phyloP scores from a whole-genome alignment of 495 filamentous ascomycete species.

The Massariosphaeria phaeospora region DNA sequence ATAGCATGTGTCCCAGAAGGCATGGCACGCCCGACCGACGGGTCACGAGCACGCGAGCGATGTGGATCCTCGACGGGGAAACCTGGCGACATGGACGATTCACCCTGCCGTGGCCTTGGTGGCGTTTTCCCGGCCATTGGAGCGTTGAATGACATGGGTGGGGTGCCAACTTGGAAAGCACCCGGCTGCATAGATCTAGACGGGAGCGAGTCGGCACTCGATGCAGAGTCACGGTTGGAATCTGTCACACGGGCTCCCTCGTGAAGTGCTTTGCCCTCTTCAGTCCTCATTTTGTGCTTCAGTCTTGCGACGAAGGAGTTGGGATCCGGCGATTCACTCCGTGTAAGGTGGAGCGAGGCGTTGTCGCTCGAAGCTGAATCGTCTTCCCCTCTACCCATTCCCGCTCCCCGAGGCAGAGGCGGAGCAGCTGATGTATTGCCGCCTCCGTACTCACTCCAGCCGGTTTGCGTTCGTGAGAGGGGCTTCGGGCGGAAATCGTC shows the following conservation, averaged over 20 bases:
- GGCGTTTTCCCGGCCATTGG: slow-evolving; percentile 12
- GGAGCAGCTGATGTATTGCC: background rate
- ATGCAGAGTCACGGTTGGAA: slow-evolving; percentile 16
- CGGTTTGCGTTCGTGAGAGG: slow-evolving; percentile 22
- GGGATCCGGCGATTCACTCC: slow-evolving; percentile 24
- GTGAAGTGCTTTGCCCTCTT: slow-evolving; percentile 66
- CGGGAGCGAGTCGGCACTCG: slow-evolving; percentile 18
- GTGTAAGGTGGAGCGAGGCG: slow-evolving; percentile 15
- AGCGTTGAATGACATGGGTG: background rate
- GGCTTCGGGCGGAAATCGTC: slow-evolving; percentile 30
- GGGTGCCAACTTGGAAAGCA: slow-evolving; percentile 14
- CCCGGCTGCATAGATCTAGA: no score
- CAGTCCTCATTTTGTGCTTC: slow-evolving; percentile 66
- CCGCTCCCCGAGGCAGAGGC: slow-evolving; percentile 4
- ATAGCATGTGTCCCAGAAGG: slow-evolving; percentile 15
- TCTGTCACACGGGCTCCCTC: slow-evolving; percentile 2
- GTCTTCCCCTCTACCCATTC: slow-evolving; percentile 12
- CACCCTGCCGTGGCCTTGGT: slow-evolving; percentile 5
- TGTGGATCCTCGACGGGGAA: slow-evolving; percentile 10
- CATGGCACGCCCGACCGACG: slow-evolving; percentile 15
- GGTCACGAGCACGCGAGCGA: slow-evolving; percentile 18
- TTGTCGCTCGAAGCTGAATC: slow-evolving; percentile 22
- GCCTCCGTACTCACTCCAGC: slow-evolving; percentile 15
- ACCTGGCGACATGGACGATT: background rate
- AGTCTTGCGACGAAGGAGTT: slow-evolving; percentile 50